Conservation (phyloP, 164 flowering plant genomes). For the Aristolochia contorta region DNA sequence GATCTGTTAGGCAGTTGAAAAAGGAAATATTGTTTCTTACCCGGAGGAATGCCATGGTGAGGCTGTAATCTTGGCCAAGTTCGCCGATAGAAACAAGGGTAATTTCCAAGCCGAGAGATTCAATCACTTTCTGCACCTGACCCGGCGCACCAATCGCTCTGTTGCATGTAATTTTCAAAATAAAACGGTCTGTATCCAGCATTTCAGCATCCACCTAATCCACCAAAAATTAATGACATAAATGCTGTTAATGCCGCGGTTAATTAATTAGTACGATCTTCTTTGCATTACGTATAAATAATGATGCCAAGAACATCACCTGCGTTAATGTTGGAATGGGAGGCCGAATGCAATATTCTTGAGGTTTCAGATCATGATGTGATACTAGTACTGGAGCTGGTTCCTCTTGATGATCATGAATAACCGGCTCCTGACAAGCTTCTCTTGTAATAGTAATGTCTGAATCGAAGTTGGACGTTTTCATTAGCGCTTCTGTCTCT, state of each 20-base stretch:
- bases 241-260: no score
- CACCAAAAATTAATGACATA: no score
- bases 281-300: no score
- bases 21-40: background rate
- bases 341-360: background rate
- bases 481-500: background rate
- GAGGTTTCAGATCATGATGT: background rate
- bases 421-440: no score
- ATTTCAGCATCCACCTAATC: background rate
- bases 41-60: background rate
- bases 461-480: background rate
- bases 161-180: background rate
- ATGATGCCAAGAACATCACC: no score
- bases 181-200: background rate
- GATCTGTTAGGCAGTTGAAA: no score
- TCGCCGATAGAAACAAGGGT: background rate
- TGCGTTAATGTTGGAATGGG: background rate
- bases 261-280: no score
- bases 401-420: no score
- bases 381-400: background rate
- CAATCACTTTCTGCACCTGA: constrained; percentile 4
- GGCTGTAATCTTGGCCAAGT: background rate
- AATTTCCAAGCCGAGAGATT: constrained; percentile 1
- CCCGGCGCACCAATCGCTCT: background rate
- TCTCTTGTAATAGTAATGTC: background rate